phyloP scores from a whole-genome alignment of 2,329 filamentous ascomycete genomes.

The Tolypocladium endophyticum region DNA sequence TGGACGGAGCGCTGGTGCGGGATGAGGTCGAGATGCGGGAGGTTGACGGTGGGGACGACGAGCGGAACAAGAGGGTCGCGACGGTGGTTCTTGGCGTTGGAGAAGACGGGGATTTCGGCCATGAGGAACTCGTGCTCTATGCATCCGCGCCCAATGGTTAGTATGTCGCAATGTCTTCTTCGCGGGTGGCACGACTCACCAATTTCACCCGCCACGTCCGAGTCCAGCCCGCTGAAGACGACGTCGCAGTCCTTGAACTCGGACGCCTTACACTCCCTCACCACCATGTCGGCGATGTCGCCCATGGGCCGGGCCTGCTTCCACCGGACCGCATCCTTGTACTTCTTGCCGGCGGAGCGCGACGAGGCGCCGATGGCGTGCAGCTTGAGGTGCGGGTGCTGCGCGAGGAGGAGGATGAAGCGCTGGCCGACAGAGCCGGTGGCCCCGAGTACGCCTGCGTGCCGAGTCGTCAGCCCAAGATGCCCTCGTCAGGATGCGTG shows the following conservation, averaged over 20 bases:
- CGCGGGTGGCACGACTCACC: constrained; percentile 41
- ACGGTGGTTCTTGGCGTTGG: constrained; percentile 96
- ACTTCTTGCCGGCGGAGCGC: constrained; percentile 84
- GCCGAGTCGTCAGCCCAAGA: neutral
- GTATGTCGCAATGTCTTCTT: neutral
- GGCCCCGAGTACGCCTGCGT: constrained; percentile 66
- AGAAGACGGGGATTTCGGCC: constrained; percentile 84
- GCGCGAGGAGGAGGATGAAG: constrained; percentile 83
- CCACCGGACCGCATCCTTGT: constrained; percentile 90
- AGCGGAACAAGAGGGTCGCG: constrained; percentile 82
- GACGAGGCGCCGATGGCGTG: constrained; percentile 85
- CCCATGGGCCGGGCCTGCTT: constrained; percentile 84
- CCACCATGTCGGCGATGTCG: constrained; percentile 66
- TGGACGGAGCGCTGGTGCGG: constrained; percentile 73
- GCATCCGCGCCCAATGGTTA: neutral
- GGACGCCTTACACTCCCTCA: constrained; percentile 73
- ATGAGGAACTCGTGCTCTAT: constrained; percentile 83
- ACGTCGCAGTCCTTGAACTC: constrained; percentile 86
- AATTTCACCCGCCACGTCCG: constrained; percentile 84
- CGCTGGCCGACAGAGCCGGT: constrained; percentile 93
- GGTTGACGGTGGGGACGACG: constrained; percentile 91
- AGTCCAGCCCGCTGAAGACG: constrained; percentile 86
- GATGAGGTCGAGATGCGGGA: constrained; percentile 76
- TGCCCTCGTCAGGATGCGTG: neutral
- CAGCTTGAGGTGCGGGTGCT: constrained; percentile 78